Evolutionary conservation across 2,329 filamentous ascomycete genomes (phyloP), one percentile per base, ranked within the genome.

Genomic region (Stagonosporopsis tanaceti): DNA sequence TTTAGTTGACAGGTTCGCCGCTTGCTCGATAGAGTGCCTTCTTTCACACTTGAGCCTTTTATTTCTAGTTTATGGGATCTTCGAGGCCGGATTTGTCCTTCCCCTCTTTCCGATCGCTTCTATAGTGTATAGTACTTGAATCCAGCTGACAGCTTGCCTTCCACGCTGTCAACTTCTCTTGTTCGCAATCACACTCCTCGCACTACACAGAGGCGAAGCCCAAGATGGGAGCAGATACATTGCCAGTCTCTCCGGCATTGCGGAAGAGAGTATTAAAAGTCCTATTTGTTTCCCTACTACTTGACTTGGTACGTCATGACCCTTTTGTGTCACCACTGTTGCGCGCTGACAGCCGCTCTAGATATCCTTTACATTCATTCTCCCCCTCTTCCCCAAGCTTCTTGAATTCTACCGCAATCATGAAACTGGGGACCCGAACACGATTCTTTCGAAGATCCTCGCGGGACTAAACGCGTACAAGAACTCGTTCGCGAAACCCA

Each of bases 351-450:
- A 45, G 12, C 5, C 4, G 28, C 39, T 35, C n/a, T 62, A 97
- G 94, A 92, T 98, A 71, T 97, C 94, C 53, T 99, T 99, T 77
- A 99, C 95, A 28, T 97, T 99, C 75, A 98, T 98, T 74, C 89
- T 99, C 8, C 95, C 95, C 0, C 87, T 99, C 34, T 99, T 98
- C 75, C 95, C 95, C 7, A 93, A 93, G 57, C 89, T 99, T 41
- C 89, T 98, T 77, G 90, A 96, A 70, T 98, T 97, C 85, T 99
- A 98, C 81, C 91, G 92, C 78, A 89, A 92, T 73, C 87, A 88
- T 77, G 93, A 97, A 78, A 84, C 85, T 24, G 71, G 80, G n/a
- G 68, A 77, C 51, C 70, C 63, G 53, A 77, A 79, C 68, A 93
- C 91, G 1, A 79, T 96, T 30, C 87, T 99, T 24, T 89, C 92